phyloP scores from a whole-genome alignment of 306 rosid genomes.

The Begonia fuchsioides region DNA sequence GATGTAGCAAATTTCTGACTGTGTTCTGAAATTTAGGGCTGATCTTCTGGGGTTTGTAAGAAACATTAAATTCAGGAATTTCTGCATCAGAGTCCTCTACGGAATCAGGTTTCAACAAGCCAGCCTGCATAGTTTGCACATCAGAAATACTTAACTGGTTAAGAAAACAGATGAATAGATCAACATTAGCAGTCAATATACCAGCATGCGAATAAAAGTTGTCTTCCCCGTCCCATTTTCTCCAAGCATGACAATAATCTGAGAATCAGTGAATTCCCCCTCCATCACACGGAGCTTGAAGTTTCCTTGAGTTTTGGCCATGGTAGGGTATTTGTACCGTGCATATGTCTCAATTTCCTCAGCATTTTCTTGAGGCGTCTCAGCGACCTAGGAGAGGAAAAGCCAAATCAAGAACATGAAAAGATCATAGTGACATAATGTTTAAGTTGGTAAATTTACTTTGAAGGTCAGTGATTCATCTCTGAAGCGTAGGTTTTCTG shows the following conservation, averaged over 20 bases:
- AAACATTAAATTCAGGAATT: constrained; percentile 92
- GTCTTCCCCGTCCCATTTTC: constrained; percentile 99
- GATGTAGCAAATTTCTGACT: constrained; percentile 70
- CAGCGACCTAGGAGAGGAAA: constrained; percentile 66
- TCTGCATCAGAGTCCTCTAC: constrained; percentile 60
- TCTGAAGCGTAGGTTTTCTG: constrained; percentile 90
- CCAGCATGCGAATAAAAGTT: constrained; percentile 98
- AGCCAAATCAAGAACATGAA: constrained; percentile 4
- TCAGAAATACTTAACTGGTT: constrained; percentile 1
- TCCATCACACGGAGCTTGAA: constrained; percentile 69
- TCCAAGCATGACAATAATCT: constrained; percentile 95
- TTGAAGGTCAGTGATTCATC: constrained; percentile 89
- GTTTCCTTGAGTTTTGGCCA: constrained; percentile 83
- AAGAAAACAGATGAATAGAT: too few species aligned
- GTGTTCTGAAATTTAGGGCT: constrained; percentile 74
- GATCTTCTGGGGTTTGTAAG: constrained; percentile 97
- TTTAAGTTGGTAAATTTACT: constrained; percentile 19
- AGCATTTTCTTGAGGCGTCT: constrained; percentile 90
- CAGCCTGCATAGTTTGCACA: constrained; percentile 49
- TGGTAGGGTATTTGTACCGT: constrained; percentile 80
- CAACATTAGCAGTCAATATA: constrained; percentile 10
- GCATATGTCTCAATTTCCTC: constrained; percentile 93
- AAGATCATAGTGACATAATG: constrained; percentile 7
- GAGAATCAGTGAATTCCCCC: constrained; percentile 98
- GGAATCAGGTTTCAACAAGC: constrained; percentile 78